phyloP scores from a whole-genome alignment of 106 monocot genomes.

The Allium cepa region DNA sequence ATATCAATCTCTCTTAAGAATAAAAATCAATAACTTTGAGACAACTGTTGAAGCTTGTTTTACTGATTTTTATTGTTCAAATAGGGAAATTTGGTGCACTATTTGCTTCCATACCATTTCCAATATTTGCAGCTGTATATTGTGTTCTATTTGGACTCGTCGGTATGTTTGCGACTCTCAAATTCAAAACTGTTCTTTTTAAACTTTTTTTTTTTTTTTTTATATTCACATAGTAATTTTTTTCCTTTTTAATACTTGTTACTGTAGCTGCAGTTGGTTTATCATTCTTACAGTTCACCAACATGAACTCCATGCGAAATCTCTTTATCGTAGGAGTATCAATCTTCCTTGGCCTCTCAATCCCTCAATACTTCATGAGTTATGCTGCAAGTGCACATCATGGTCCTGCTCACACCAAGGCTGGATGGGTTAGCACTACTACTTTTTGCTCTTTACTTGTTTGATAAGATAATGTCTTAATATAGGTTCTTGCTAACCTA shows the following conservation, averaged over 20 bases:
- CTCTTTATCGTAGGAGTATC: constrained; percentile 87
- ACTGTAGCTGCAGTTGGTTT: constrained; percentile 82
- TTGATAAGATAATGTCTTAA: not conserved
- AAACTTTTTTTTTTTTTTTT: not conserved
- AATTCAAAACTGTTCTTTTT: not conserved
- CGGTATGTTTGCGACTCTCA: constrained; percentile 33
- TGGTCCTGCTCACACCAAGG: constrained; percentile 73
- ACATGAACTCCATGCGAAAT: constrained; percentile 99
- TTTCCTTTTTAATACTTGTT: not conserved
- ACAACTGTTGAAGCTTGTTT: not conserved
- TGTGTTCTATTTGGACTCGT: constrained; percentile 89
- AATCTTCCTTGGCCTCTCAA: constrained; percentile 82
- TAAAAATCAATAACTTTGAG: not conserved
- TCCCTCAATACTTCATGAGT: constrained; percentile 82
- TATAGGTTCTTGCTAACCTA: not conserved
- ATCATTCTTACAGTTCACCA: constrained; percentile 98
- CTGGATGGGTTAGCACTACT: constrained; percentile 60
- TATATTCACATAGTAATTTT: not conserved
- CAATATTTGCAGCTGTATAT: constrained; percentile 88
- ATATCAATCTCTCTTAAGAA: not conserved
- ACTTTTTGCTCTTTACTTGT: not conserved
- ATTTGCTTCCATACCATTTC: constrained; percentile 94
- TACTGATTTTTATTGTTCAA: not conserved
- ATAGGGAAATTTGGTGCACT: constrained; percentile 95
- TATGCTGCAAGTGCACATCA: constrained; percentile 38